Evolutionary conservation across 345 rosid genomes (phyloP), one percentile per base, ranked within the genome.

Genomic region (Heritiera fomes): DNA sequence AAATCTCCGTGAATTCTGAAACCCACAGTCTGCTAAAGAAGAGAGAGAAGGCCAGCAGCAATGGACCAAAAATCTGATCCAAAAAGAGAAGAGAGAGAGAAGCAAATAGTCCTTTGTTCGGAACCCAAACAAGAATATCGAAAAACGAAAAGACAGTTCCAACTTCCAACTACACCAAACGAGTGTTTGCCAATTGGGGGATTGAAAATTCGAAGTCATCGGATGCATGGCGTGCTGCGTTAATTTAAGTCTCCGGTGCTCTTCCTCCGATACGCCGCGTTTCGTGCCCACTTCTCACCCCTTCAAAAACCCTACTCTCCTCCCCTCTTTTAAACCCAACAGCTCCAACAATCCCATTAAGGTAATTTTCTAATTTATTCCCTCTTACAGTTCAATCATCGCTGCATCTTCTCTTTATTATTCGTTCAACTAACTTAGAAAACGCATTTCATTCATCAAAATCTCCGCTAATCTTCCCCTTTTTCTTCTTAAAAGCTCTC

Each of bases 221-320:
- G 80, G 77, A 80, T 81, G 86, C 59, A 90, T 90, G 93, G 91
- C 88, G 71, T 68, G 78, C 85, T 82, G 80, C 46, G 68, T 84
- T 59, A 79, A 77, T 77, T 70, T 65, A 62, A 5, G 55, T 20
- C 83, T 84, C 88, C 89, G 91, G 80, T 87, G 83, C 78, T 65
- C 79, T 77, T 69, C 80, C 71, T 75, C 88, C 83, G 81, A 79
- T 41, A 83, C 89, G 84, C 90, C 84, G 80, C 86, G 89, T 87
- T 91, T 88, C 46, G 63, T 75, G 63, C 80, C 69, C 79, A 78
- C 81, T 73, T 73, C 72, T 78, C 89, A 30, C 69, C 79, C 69
- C 55, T 75, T 50, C 47, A 75, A 62, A 85, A 86, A 78, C 87
- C 86, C 89, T 82, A 87, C 61, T 72, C 78, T 66, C 79, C 34